phyloP scores from a whole-genome alignment of 2,329 filamentous ascomycete species.

The Trichophyton mentagrophytes region DNA sequence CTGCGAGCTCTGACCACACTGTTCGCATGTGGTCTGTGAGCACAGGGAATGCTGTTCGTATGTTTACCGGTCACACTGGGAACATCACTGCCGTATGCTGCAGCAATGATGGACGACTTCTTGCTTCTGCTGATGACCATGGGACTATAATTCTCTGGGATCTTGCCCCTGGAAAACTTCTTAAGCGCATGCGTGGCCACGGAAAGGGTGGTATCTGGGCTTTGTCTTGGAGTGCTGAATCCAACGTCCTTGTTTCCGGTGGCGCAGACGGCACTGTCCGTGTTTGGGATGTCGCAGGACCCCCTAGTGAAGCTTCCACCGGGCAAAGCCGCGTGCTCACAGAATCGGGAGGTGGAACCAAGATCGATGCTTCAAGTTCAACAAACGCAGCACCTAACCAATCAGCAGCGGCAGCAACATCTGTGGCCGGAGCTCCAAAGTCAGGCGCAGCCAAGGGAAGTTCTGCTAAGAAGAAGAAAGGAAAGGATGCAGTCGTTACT shows the following conservation, averaged over 20 bases:
- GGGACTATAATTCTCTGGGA: constrained; percentile 95
- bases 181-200: constrained; percentile 90
- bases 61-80: constrained; percentile 84
- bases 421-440: constrained; percentile 17
- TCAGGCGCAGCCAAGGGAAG: constrained; percentile 4
- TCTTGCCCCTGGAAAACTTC: constrained; percentile 66
- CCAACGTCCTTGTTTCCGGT: constrained; percentile 75
- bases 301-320: constrained; percentile 47
- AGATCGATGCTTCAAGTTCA: constrained; percentile 39
- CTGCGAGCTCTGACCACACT: constrained; percentile 81
- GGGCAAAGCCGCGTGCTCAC: constrained; percentile 43
- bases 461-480: constrained; percentile 49
- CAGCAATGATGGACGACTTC: constrained; percentile 71
- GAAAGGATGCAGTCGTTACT: constrained; percentile 79
- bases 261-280: constrained; percentile 87
- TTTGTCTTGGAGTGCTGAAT: constrained; percentile 85
- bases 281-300: constrained; percentile 77
- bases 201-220: constrained; percentile 89
- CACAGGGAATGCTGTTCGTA: constrained; percentile 72
- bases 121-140: constrained; percentile 80
- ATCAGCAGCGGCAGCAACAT: constrained; percentile 30
- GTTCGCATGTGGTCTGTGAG: constrained; percentile 96
- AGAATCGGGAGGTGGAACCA: constrained; percentile 37
- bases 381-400: constrained; percentile 26
- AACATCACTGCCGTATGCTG: constrained; percentile 77